Evolutionary conservation across 192 early-diverging fungal genomes (phyloP).

Genomic region (Entomortierella beljakovae): DNA sequence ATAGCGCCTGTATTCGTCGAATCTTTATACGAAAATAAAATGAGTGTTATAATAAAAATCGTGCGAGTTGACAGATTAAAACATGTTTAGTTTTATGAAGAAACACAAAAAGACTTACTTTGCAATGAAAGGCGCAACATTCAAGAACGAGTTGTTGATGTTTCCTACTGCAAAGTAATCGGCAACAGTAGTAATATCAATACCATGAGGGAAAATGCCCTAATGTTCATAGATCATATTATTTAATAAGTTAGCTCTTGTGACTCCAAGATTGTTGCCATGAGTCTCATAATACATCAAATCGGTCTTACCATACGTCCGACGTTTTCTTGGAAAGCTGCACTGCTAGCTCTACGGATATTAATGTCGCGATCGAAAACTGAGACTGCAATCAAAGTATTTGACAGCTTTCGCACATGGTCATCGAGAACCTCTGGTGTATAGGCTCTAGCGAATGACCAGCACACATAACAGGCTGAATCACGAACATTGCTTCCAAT

Average conservation of each 20-base stretch:
- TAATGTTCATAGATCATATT: constrained; percentile 22
- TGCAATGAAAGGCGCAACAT: constrained; percentile 79
- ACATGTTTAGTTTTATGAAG: neutral
- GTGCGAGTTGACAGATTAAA: neutral
- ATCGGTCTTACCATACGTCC: constrained; percentile 76
- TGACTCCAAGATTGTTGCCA: too few species aligned
- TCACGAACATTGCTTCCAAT: constrained; percentile 96
- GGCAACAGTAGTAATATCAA: constrained; percentile 88
- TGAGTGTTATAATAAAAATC: neutral
- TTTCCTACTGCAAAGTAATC: constrained; percentile 96
- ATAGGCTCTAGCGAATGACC: constrained; percentile 96
- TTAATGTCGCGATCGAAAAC: constrained; percentile 95
- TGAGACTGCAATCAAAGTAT: constrained; percentile 80
- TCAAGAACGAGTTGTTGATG: constrained; percentile 77
- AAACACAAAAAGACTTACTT: constrained; percentile 53
- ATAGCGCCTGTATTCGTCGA: constrained; percentile 78
- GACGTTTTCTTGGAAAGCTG: constrained; percentile 98
- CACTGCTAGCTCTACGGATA: constrained; percentile 91
- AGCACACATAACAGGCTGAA: constrained; percentile 96
- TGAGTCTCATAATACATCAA: too few species aligned
- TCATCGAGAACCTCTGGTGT: constrained; percentile 74
- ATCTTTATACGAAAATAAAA: constrained; percentile 57
- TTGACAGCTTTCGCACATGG: constrained; percentile 75
- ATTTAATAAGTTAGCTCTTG: too few species aligned
- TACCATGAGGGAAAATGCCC: constrained; percentile 93